A percentile compares a stretch with the other conserved stretches of the same genome.
phyloP scores from a whole-genome alignment of 768 basidiomycete species.

The Boletus rubroflammeus region DNA sequence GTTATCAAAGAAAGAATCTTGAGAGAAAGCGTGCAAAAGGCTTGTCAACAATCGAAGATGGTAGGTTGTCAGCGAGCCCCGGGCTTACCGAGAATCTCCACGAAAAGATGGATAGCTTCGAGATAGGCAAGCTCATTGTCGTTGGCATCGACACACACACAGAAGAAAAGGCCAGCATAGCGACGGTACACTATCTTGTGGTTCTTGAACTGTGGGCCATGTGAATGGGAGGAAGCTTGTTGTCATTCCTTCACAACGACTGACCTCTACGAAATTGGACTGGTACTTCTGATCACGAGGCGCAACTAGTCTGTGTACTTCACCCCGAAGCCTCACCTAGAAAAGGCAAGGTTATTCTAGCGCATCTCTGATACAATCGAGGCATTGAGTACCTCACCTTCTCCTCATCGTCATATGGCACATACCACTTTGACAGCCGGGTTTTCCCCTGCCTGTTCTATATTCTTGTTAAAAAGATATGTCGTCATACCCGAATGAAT shows the following conservation, averaged over 20 bases:
- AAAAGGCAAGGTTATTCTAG: background rate
- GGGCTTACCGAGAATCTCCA: conserved; percentile 86
- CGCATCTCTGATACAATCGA: background rate
- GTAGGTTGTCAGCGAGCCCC: background rate
- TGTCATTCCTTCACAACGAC: conserved; percentile 19
- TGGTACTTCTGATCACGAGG: conserved; percentile 98
- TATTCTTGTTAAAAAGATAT: background rate
- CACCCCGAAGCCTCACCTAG: conserved; percentile 89
- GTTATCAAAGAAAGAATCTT: conserved; percentile 98
- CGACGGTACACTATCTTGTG: conserved; percentile 97
- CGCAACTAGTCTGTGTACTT: conserved; percentile 94
- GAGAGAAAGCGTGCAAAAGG: background rate
- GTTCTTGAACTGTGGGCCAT: conserved; percentile 75
- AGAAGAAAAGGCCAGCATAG: conserved; percentile 98
- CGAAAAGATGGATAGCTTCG: conserved; percentile 97
- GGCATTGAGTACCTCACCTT: conserved; percentile 54
- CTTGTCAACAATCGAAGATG: background rate
- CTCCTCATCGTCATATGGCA: conserved; percentile 98
- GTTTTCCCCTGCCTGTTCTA: conserved; percentile 99
- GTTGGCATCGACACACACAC: conserved; percentile 94
- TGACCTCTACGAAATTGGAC: conserved; percentile 97
- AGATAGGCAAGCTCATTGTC: conserved; percentile 98
- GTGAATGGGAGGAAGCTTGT: conserved; percentile 4
- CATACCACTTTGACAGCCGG: conserved; percentile 96
- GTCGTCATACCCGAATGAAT: background rate